Evolutionary conservation across 306 rosid species (phyloP), one percentile per base, ranked within the genome.

Genomic region (Citrullus mucosospermus): DNA sequence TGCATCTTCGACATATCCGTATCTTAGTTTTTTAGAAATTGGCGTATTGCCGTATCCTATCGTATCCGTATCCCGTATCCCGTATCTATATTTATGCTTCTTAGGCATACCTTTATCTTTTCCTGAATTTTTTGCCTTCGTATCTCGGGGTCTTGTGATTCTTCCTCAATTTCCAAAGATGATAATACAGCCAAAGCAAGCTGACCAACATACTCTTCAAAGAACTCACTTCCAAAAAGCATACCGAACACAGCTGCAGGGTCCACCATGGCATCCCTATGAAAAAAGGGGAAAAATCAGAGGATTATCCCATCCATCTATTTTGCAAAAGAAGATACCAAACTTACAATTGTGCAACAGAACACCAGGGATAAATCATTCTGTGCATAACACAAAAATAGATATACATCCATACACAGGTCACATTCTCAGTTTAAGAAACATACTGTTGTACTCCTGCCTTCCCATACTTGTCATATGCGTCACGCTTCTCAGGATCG

Each of bases 241-340:
- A 95, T 95, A 68, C 99, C 99, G 75, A 95, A 95, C 76, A 95
- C 99, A 70, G 92, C 74, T 75, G 96, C 38, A 63, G 99, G 99
- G 62, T 95, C 99, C 75, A 95, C 78, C 98, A 95, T 91, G 83
- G 87, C 78, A 12, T 95, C 98, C 84, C 99, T 95, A 86, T 34
- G 62, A 80, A 80, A 10, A 79, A 10, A 1, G 71, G 81, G 59
- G 30, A 41, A 39, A 5, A 10, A 22, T 77, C 71, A 79, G 34
- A 58, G 38, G 39, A 20, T 38, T 58, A 60, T 78, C 34, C 30
- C 51, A 46, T 38, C 56, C 25, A 51, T 54, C 39, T 65, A 38
- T 59, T 62, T 81, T 43, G 71, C 70, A 78, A 9, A 12, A 58
- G n/a, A 12, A 58, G n/a, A 18, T 46, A 44, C 82, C 77, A 15